phyloP scores from a whole-genome alignment of 495 filamentous ascomycete species.

The Penicillium canescens region DNA sequence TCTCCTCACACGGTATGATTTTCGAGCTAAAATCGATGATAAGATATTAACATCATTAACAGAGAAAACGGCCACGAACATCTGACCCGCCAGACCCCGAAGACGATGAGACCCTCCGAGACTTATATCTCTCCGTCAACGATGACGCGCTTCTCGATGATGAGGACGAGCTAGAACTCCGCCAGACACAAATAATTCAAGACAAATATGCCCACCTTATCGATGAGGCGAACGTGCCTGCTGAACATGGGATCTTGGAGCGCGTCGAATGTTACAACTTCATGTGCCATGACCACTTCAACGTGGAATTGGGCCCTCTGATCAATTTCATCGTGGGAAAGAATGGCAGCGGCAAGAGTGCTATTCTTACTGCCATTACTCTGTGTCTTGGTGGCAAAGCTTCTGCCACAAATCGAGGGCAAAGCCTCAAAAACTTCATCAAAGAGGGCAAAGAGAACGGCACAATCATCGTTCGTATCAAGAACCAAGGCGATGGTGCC shows the following conservation, averaged over 20 bases:
- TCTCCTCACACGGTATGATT: conserved; percentile 45
- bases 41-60: conserved; percentile 16
- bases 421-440: conserved; percentile 86
- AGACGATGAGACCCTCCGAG: conserved; percentile 21
- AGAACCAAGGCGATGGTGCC: conserved; percentile 82
- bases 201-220: conserved; percentile 52
- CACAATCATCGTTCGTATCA: conserved; percentile 75
- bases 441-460: conserved; percentile 78
- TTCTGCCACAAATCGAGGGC: conserved; percentile 93
- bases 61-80: conserved; percentile 42
- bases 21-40: neutral
- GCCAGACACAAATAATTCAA: conserved; percentile 70
- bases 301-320: conserved; percentile 80
- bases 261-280: conserved; percentile 85
- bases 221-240: conserved; percentile 66
- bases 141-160: conserved; percentile 39
- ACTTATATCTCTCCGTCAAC: conserved; percentile 28
- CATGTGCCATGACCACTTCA: conserved; percentile 86
- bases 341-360: conserved; percentile 99
- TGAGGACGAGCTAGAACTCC: conserved; percentile 57
- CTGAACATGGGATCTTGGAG: conserved; percentile 83
- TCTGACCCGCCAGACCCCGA: conserved; percentile 25
- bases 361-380: conserved; percentile 91
- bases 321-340: conserved; percentile 98
- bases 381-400: conserved; percentile 93